Evolutionary conservation across 768 basidiomycete genomes (phyloP).

Genomic region (Serpula lacrymans): DNA sequence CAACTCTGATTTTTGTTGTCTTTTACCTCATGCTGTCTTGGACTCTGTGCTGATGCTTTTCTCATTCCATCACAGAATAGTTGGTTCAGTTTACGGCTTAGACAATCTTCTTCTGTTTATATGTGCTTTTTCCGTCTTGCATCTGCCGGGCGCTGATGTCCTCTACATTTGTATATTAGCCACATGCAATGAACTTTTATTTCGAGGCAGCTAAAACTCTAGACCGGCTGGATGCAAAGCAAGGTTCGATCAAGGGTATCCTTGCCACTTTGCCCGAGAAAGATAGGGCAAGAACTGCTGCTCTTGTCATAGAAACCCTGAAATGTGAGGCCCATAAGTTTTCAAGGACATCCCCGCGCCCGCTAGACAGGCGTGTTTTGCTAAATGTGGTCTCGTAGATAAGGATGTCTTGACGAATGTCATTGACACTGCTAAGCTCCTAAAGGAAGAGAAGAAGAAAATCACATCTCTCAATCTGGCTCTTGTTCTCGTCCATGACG

Average conservation of each 20-base stretch:
- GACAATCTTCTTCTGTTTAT: constrained; percentile 7
- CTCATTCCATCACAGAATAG: constrained; percentile 12
- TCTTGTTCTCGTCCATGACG: constrained; percentile 87
- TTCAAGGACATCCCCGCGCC: neutral
- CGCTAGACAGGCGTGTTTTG: constrained; percentile 6
- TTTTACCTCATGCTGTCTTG: constrained; percentile 11
- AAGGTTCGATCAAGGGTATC: constrained; percentile 90
- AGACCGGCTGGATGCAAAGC: constrained; percentile 81
- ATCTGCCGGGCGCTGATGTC: constrained; percentile 19
- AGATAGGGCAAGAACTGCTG: constrained; percentile 73
- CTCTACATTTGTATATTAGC: constrained; percentile 25
- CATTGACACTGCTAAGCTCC: constrained; percentile 61
- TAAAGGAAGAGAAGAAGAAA: constrained; percentile 72
- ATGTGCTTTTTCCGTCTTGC: constrained; percentile 18
- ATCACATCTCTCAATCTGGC: constrained; percentile 74
- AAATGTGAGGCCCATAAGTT: constrained; percentile 65
- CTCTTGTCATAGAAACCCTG: constrained; percentile 89
- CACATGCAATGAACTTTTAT: constrained; percentile 84
- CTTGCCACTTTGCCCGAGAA: constrained; percentile 71
- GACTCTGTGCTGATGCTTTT: constrained; percentile 25
- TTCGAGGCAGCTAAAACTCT: constrained; percentile 82
- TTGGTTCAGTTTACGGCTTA: constrained; percentile 1
- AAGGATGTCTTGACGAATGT: constrained; percentile 71
- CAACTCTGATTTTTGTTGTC: constrained; percentile 18
- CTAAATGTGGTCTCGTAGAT: constrained; percentile 48